These are phyloP conservation scores for Talaromyces borbonicus DNA, from an alignment of 495 filamentous ascomycete genomes.

Conservation along the genomic window DNA sequence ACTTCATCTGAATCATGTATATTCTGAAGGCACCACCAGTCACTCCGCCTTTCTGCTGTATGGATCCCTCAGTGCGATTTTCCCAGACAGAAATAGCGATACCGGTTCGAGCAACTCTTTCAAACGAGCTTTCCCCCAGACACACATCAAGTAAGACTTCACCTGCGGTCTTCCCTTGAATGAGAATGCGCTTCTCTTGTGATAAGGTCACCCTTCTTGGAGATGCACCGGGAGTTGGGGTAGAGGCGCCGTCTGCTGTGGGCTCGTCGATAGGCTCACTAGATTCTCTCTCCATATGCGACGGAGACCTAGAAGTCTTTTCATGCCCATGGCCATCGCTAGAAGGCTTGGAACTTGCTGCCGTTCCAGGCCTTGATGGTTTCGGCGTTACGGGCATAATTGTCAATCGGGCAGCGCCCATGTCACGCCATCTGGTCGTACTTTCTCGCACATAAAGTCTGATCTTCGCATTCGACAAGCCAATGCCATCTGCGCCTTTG, in stretches of 20 bases:
- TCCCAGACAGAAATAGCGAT: conserved; percentile 85
- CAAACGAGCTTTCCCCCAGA: conserved; percentile 74
- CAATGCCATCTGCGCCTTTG: conserved; percentile 43
- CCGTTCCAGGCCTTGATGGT: conserved; percentile 29
- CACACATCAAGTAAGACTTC: conserved; percentile 72
- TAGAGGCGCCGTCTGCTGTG: conserved; percentile 1
- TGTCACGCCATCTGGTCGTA: conserved; percentile 76
- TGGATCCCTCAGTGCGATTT: conserved; percentile 60
- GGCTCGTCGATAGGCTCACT: neutral
- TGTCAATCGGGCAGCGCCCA: conserved; percentile 72
- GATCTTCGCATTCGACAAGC: conserved; percentile 67
- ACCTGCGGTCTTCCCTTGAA: conserved; percentile 56
- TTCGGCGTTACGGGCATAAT: conserved; percentile 62
- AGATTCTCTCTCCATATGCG: neutral
- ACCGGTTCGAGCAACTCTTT: conserved; percentile 68
- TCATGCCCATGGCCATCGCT: conserved; percentile 9
- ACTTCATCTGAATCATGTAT: conserved; percentile 76
- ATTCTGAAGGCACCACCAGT: conserved; percentile 56
- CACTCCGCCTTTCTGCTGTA: conserved; percentile 62
- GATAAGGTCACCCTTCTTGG: conserved; percentile 25
- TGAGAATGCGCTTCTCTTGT: conserved; percentile 72
- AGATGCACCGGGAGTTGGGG: conserved; percentile 15
- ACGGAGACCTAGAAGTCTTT: too few relatives aligned
- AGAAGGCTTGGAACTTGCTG: conserved; percentile 13
- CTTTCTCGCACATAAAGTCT: conserved; percentile 72